phyloP scores from a whole-genome alignment of 148 eudicot genomes.

The Rhododendron williamsianum region DNA sequence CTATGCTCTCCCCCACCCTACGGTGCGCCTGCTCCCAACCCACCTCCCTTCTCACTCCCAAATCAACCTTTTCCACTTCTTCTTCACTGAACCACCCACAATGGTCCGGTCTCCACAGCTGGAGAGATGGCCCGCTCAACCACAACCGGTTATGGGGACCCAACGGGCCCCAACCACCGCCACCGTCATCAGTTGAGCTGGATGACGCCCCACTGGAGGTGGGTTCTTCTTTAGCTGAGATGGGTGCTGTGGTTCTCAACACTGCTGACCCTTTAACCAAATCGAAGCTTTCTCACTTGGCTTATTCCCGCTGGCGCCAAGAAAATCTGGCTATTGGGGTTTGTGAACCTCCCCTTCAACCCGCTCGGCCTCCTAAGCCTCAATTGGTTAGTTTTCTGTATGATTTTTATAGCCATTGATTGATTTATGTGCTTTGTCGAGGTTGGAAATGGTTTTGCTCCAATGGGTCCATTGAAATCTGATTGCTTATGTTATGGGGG shows the following conservation, averaged over 20 bases:
- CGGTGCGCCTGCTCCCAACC: not conserved
- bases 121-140: conserved; percentile 61
- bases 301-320: conserved; percentile 44
- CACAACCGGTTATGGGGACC: conserved; percentile 69
- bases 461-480: not conserved
- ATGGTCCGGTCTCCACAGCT: conserved; percentile 67
- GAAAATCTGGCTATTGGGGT: conserved; percentile 54
- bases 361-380: conserved; percentile 78
- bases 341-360: conserved; percentile 43
- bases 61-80: conserved; percentile 17
- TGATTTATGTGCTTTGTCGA: not conserved
- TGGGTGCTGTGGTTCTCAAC: conserved; percentile 69
- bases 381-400: conserved; percentile 39
- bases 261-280: conserved; percentile 64
- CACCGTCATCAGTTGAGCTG: not conserved
- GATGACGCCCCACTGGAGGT: conserved; percentile 9
- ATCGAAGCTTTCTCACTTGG: conserved; percentile 73
- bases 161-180: conserved; percentile 46
- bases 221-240: conserved; percentile 53
- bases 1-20: not conserved
- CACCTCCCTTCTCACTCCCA: not conserved
- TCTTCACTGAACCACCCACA: conserved; percentile 28
- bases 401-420: not conserved
- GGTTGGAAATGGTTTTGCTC: not conserved
- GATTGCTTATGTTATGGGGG: not conserved